Percentiles rank a stretch among this genome's conserved stretches.
Conservation (phyloP, 352 stramenopile species). For the Pythium monospermum region DNA sequence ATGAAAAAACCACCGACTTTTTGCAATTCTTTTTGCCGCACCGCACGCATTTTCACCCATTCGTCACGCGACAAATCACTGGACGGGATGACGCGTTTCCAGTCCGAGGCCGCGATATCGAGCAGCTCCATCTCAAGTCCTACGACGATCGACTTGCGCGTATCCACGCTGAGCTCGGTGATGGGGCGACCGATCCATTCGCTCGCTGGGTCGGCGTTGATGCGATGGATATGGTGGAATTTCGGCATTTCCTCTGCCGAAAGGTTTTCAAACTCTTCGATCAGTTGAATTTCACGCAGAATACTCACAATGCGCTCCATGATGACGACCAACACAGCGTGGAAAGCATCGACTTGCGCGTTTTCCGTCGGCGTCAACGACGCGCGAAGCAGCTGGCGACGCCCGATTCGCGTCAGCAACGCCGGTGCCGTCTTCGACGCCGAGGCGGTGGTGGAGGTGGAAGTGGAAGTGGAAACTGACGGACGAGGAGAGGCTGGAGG, state of each 20-base stretch:
- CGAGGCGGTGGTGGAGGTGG: too few species aligned
- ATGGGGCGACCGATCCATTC: constrained; percentile 52
- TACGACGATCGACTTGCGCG: constrained; percentile 50
- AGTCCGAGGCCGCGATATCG: constrained; percentile 33
- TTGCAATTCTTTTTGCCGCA: constrained; percentile 40
- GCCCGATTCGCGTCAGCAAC: constrained; percentile 38
- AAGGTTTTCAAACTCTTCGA: constrained; percentile 58
- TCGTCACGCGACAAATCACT: constrained; percentile 30
- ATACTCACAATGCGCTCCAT: constrained; percentile 54
- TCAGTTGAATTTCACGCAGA: constrained; percentile 46
- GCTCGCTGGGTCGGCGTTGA: constrained; percentile 38
- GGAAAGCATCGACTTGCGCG: constrained; percentile 53
- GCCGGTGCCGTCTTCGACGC: constrained; percentile 1
- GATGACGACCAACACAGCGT: constrained; percentile 39
- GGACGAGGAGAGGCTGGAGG: background rate
- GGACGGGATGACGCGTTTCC: constrained; percentile 12
- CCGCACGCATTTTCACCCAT: constrained; percentile 40
- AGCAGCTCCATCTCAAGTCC: constrained; percentile 63
- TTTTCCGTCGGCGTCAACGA: constrained; percentile 58
- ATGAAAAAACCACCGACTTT: constrained; percentile 48
- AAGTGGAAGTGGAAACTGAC: too few species aligned
- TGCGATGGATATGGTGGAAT: constrained; percentile 45
- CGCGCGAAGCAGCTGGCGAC: constrained; percentile 39
- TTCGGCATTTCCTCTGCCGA: constrained; percentile 37
- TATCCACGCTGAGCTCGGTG: constrained; percentile 48